Conservation (phyloP, 202 grass and related monocot genomes). For the Hordeum pubiflorum region DNA sequence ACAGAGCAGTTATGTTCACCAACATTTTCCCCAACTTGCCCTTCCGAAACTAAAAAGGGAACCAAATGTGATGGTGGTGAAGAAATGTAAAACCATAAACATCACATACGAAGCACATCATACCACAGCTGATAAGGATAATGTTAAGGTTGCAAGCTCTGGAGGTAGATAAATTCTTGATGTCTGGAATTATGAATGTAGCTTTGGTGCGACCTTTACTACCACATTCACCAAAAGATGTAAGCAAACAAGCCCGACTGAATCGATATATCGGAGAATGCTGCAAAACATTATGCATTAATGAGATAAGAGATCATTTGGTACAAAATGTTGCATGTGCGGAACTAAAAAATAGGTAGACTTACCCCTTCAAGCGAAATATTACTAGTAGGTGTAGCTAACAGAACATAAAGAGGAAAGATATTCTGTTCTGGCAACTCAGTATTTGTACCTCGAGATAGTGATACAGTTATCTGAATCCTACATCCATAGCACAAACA, state of each 20-base stretch:
- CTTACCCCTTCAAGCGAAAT: slow-evolving; percentile 64
- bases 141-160: slow-evolving; percentile 60
- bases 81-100: slow-evolving; percentile 18
- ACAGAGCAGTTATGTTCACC: slow-evolving; percentile 36
- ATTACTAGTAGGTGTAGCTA: slow-evolving; percentile 61
- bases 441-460: slow-evolving; percentile 56
- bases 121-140: slow-evolving; percentile 77
- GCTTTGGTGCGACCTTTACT: slow-evolving; percentile 69
- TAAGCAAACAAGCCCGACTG: slow-evolving; percentile 49
- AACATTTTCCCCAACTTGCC: slow-evolving; percentile 37
- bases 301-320: slow-evolving; percentile 31
- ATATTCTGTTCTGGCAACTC: slow-evolving; percentile 43
- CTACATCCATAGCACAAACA: slow-evolving; percentile 44
- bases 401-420: slow-evolving; percentile 79
- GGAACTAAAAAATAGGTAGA: slow-evolving; percentile 10
- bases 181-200: slow-evolving; percentile 67
- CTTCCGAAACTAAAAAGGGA: slow-evolving; percentile 27
- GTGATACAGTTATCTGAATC: slow-evolving; percentile 77
- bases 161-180: slow-evolving; percentile 64
- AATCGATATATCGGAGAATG: slow-evolving; percentile 64
- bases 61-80: slow-evolving; percentile 15
- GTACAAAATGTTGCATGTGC: slow-evolving; percentile 14
- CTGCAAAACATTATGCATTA: slow-evolving; percentile 36
- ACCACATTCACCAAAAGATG: slow-evolving; percentile 60
- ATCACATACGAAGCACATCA: slow-evolving; percentile 7